Evolutionary conservation across 768 basidiomycete genomes (phyloP).

Genomic region (Rhizopogon rudus): DNA sequence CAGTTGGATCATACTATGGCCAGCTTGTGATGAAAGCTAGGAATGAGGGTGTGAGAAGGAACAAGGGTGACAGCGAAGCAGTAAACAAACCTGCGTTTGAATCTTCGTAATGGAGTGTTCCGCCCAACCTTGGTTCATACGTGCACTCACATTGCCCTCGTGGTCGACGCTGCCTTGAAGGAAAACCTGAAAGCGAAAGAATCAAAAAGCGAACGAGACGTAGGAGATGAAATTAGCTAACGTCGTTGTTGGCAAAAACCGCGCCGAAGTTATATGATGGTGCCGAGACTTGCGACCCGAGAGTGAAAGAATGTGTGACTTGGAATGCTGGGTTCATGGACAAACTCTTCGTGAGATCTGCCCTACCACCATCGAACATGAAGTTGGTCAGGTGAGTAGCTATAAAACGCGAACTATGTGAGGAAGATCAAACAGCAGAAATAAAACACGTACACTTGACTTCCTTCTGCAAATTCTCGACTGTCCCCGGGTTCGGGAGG

Average conservation of each 20-base stretch:
- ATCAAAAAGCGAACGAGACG: conserved; percentile 20
- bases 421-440: conserved; percentile 2
- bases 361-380: conserved; percentile 95
- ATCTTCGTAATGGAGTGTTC: conserved; percentile 73
- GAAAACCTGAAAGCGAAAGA: conserved; percentile 56
- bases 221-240: conserved; percentile 27
- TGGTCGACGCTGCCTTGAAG: conserved; percentile 93
- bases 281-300: conserved; percentile 81
- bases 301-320: conserved; percentile 91
- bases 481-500: conserved; percentile 87
- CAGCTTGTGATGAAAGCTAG: conserved; percentile 70
- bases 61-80: neutral
- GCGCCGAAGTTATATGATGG: conserved; percentile 95
- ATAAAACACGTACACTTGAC: conserved; percentile 62
- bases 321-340: conserved; percentile 96
- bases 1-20: conserved; percentile 87
- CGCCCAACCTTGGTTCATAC: conserved; percentile 89
- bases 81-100: conserved; percentile 69
- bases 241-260: conserved; percentile 81
- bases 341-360: conserved; percentile 91
- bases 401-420: conserved; percentile 25
- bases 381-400: conserved; percentile 91
- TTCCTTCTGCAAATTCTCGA: conserved; percentile 91
- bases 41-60: conserved; percentile 12
- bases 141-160: conserved; percentile 84